phyloP scores from a whole-genome alignment of 805 yeast genomes.

The Metschnikowia peoriensis region DNA sequence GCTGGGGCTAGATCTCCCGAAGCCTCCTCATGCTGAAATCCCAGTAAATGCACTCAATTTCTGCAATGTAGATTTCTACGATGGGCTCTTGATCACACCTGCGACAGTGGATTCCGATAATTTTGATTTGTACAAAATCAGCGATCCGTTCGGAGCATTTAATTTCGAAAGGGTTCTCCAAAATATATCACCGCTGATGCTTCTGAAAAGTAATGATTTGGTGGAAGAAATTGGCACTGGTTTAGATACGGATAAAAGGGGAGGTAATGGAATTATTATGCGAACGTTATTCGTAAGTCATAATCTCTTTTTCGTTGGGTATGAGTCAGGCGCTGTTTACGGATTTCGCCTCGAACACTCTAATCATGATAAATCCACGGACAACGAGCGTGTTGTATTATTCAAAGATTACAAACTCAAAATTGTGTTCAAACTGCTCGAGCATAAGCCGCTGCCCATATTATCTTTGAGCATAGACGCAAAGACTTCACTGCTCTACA shows the following conservation, averaged over 20 bases:
- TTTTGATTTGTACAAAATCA: conserved; percentile 57
- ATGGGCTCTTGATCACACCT: conserved; percentile 49
- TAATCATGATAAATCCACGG: not conserved
- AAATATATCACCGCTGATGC: conserved; percentile 22
- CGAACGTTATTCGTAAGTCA: conserved; percentile 40
- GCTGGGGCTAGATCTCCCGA: not conserved
- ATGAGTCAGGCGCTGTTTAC: conserved; percentile 64
- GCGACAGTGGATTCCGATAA: conserved; percentile 61
- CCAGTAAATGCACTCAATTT: conserved; percentile 77
- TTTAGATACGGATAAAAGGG: conserved; percentile 8
- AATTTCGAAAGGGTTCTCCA: conserved; percentile 32
- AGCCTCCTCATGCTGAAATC: conserved; percentile 38
- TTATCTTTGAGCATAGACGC: conserved; percentile 39
- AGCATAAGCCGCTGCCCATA: conserved; percentile 56
- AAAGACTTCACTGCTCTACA: conserved; percentile 24
- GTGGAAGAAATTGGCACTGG: conserved; percentile 10
- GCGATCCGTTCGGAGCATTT: conserved; percentile 17
- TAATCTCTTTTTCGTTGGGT: conserved; percentile 50
- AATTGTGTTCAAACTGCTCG: conserved; percentile 23
- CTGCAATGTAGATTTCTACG: conserved; percentile 47
- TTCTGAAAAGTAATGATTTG: conserved; percentile 1
- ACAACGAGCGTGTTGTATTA: conserved; percentile 18
- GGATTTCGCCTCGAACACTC: conserved; percentile 25
- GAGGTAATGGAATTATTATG: conserved; percentile 67
- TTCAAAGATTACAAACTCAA: conserved; percentile 25